Evolutionary conservation across 2,329 filamentous ascomycete genomes (phyloP).

Genomic region (Botryosphaeria dothidea): DNA sequence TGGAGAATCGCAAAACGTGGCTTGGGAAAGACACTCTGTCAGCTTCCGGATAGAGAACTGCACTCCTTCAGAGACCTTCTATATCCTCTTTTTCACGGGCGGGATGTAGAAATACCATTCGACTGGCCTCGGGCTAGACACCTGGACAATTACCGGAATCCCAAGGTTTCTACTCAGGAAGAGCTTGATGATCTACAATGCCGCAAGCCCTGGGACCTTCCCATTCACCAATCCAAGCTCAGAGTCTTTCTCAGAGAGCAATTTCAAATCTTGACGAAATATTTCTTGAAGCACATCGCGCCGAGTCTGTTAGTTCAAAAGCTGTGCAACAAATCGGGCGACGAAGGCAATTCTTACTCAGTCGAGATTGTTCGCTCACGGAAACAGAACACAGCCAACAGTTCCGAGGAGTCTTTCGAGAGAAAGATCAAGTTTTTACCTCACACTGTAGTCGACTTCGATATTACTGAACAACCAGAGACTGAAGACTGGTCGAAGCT

Average conservation of each 20-base stretch:
- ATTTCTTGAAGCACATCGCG: constrained; percentile 41
- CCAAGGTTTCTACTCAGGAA: constrained; percentile 35
- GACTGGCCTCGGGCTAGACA: background rate
- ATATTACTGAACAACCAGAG: background rate
- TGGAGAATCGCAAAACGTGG: constrained; percentile 29
- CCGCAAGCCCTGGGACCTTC: constrained; percentile 32
- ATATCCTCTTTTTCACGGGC: constrained; percentile 1
- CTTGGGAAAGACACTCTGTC: constrained; percentile 33
- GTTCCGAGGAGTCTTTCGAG: constrained; percentile 21
- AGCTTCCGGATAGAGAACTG: background rate
- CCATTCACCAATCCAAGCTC: constrained; percentile 33
- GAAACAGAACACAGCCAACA: constrained; percentile 23
- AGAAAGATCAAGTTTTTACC: constrained; percentile 41
- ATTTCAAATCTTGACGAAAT: constrained; percentile 42
- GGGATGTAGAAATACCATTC: background rate
- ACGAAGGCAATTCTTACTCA: constrained; percentile 27
- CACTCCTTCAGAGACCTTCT: background rate
- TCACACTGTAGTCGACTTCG: constrained; percentile 30
- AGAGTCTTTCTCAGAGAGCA: constrained; percentile 33
- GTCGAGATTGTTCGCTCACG: constrained; percentile 34
- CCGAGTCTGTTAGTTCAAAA: constrained; percentile 37
- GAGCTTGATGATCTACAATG: constrained; percentile 30
- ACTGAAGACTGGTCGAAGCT: constrained; percentile 28
- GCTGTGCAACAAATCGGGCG: constrained; percentile 21
- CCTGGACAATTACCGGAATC: constrained; percentile 40